These are phyloP conservation scores for Setaria italica DNA, from an alignment of 202 grass and related monocot species.

Conservation along the genomic window DNA sequence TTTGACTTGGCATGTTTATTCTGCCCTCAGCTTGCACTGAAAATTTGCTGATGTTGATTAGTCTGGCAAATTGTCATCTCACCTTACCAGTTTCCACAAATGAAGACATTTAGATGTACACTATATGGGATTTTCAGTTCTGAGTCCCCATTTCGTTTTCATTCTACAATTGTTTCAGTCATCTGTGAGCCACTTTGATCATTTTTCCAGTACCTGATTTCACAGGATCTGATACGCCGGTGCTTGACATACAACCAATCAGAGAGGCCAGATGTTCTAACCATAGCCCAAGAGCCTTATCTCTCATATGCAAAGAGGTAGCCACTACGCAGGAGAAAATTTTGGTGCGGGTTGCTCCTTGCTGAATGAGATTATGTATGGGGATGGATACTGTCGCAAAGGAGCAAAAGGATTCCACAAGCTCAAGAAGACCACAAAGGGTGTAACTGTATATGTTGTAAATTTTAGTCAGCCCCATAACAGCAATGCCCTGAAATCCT, in stretches of 20 bases:
- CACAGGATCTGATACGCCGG: slow-evolving; percentile 86
- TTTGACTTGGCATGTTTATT: neutral
- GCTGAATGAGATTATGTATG: slow-evolving; percentile 33
- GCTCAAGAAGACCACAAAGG: slow-evolving; percentile 52
- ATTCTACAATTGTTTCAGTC: neutral
- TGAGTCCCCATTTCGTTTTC: neutral
- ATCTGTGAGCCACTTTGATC: slow-evolving; percentile 3
- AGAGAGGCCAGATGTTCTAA: slow-evolving; percentile 91
- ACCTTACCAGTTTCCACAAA: slow-evolving; percentile 9
- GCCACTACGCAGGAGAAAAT: slow-evolving; percentile 12
- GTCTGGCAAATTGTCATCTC: slow-evolving; percentile 24
- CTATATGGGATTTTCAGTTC: neutral
- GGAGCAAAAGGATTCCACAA: slow-evolving; percentile 34
- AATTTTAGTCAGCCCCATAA: slow-evolving; percentile 47
- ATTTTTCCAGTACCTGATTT: slow-evolving; percentile 36
- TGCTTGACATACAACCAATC: slow-evolving; percentile 98
- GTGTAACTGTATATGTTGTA: slow-evolving; percentile 79
- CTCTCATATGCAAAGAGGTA: slow-evolving; percentile 94
- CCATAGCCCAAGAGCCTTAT: slow-evolving; percentile 91
- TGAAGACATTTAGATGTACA: neutral
- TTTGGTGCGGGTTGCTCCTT: slow-evolving; percentile 27
- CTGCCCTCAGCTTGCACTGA: neutral
- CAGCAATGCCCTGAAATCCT: slow-evolving; percentile 30
- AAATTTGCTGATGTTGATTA: slow-evolving; percentile 16
- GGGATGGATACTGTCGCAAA: slow-evolving; percentile 20